Evolutionary conservation across 2,329 filamentous ascomycete genomes (phyloP), one percentile per base, ranked within the genome.

Genomic region (Epichloe brachyelytri): DNA sequence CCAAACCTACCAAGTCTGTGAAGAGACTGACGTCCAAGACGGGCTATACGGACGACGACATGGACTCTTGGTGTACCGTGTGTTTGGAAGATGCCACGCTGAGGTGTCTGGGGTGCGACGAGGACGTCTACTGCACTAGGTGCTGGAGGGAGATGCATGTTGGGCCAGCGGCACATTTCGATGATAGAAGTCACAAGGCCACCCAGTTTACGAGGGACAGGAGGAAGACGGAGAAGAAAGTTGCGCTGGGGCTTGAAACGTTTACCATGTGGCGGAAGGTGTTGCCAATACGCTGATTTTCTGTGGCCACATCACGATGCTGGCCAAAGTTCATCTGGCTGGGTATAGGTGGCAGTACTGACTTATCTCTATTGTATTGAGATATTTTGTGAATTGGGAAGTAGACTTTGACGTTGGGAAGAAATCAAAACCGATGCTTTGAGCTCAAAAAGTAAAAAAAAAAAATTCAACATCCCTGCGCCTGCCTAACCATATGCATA

Each of bases 141-240:
- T 94, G 88, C 70, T 95, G 88, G 88, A 77, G 75, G 53, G 87
- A 91, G 61, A 88, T 88, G 65, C 88, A 94, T 60, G 70, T 79
- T 36, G 83, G 85, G 0, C 80, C 82, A 1, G 72, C 74, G 43
- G 86, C 85, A 0, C 81, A 80, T 1, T 82, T 78, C 46, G 86
- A 90, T 53, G 85, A 89, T 64, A 72, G 77, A 52, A 75, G 72
- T 0, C 88, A 95, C 60, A 75, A 74, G 56, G 85, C 83, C 56
- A 78, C 85, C 47, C 76, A 76, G 55, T 84, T 79, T 60, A 69
- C 66, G 39, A 70, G 60, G 61, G 64, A 60, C 11, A 59, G 51
- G 46, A 63, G 63, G 53, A 61, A 69, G 48, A 60, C 55, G 26
- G 62, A 69, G 44, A 60, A 56, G 33, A 66, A 62, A 41, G 57